Conservation (phyloP, 2,329 filamentous ascomycete species). For the Didymella pomorum region DNA sequence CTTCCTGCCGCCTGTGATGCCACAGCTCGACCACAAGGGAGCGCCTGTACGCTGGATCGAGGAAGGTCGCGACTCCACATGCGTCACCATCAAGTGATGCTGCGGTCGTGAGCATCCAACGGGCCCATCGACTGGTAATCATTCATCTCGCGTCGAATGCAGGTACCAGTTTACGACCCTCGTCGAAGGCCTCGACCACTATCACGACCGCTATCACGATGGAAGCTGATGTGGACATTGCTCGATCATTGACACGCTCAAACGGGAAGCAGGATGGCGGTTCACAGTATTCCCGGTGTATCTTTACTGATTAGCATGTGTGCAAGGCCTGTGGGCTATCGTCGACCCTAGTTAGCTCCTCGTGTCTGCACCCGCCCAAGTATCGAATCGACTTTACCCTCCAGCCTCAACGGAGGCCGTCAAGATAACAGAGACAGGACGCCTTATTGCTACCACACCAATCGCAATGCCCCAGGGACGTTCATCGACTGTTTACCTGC, state of each 20-base stretch:
- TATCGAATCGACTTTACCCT: constrained; percentile 9
- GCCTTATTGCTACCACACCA: constrained; percentile 5
- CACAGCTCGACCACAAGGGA: constrained; percentile 18
- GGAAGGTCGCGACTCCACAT: constrained; percentile 17
- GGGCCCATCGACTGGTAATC: constrained; percentile 6
- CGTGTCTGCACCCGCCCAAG: background rate
- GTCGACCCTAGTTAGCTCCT: background rate
- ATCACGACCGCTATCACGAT: constrained; percentile 2
- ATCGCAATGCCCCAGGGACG: constrained; percentile 1
- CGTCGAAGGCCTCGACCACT: constrained; percentile 13
- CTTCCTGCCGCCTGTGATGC: constrained; percentile 21
- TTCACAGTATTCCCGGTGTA: background rate
- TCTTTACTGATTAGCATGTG: background rate
- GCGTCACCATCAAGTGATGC: constrained; percentile 22
- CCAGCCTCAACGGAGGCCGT: background rate
- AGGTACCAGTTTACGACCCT: constrained; percentile 22
- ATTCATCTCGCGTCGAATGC: constrained; percentile 20
- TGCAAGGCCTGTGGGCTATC: constrained; percentile 2
- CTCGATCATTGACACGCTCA: constrained; percentile 5
- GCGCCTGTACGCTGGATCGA: constrained; percentile 13
- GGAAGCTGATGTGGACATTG: constrained; percentile 7
- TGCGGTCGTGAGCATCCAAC: constrained; percentile 9
- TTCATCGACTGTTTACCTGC: constrained; percentile 8
- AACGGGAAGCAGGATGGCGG: constrained; percentile 1
- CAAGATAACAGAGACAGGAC: background rate